Percentiles rank a stretch among this genome's conserved stretches.
These are phyloP conservation scores for Dittrichia graveolens DNA, from an alignment of 129 eudicot species.

Conservation along the genomic window DNA sequence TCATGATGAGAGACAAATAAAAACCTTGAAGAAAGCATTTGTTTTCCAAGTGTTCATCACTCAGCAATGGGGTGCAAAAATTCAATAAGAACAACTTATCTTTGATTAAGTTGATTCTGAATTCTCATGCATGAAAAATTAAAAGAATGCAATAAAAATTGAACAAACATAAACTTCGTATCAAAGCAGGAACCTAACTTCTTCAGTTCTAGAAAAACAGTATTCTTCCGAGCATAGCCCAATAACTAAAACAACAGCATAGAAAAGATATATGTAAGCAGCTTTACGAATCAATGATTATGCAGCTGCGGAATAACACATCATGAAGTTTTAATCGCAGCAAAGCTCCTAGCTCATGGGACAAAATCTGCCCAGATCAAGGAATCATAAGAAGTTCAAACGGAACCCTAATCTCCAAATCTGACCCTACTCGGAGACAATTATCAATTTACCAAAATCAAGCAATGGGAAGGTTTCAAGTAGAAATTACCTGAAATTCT, in stretches of 20 bases:
- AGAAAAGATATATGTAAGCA: neutral
- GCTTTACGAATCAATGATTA: neutral
- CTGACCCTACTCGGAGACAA: neutral
- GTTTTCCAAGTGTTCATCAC: slow-evolving; percentile 7
- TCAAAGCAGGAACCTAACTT: slow-evolving; percentile 10
- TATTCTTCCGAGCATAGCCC: neutral
- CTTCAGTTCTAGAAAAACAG: neutral
- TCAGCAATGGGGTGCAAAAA: neutral
- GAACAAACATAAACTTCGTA: neutral
- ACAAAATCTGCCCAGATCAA: slow-evolving; percentile 21
- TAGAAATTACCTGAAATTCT: slow-evolving; percentile 67
- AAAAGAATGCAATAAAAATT: neutral
- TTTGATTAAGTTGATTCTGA: slow-evolving; percentile 3
- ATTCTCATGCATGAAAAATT: neutral
- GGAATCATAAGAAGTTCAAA: slow-evolving; percentile 25
- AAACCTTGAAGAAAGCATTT: neutral
- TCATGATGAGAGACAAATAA: neutral
- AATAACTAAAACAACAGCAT: neutral
- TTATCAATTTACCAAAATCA: slow-evolving; percentile 2
- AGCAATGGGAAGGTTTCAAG: neutral
- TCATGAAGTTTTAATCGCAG: neutral
- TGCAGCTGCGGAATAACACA: neutral
- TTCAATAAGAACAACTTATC: neutral
- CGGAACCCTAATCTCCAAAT: slow-evolving; percentile 16
- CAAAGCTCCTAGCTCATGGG: neutral